phyloP scores from a whole-genome alignment of 2,329 filamentous ascomycete species.

The Verticillium nubilum region DNA sequence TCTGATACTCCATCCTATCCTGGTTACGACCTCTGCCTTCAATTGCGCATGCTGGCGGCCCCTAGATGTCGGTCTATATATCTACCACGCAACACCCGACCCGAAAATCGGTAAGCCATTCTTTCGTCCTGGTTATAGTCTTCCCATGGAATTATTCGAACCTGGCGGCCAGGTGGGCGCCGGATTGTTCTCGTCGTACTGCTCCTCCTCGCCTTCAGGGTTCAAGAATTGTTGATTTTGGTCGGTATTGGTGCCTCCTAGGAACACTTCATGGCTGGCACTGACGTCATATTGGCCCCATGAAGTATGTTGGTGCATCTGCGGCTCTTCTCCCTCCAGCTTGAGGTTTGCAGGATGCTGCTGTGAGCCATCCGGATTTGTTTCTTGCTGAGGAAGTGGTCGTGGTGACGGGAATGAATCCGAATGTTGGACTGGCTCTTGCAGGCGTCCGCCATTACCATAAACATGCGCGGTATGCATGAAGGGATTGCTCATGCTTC shows the following conservation, averaged over 20 bases:
- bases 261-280: neutral
- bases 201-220: neutral
- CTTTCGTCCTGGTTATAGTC: neutral
- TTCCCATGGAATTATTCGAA: neutral
- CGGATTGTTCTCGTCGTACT: neutral
- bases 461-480: neutral
- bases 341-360: neutral
- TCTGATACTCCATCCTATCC: no score
- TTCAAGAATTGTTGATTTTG: neutral
- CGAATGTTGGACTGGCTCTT: neutral
- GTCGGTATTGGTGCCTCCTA: neutral
- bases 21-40: no score
- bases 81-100: neutral
- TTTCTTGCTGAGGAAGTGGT: neutral
- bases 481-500: neutral
- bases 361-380: neutral
- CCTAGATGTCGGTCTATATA: no score
- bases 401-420: neutral
- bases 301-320: neutral
- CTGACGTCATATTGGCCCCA: neutral
- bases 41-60: neutral
- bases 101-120: neutral
- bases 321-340: neutral
- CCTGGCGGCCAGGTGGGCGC: neutral
- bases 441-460: neutral